phyloP scores from a whole-genome alignment of 1,284 basidiomycete genomes.

The Nidula niveotomentosa region DNA sequence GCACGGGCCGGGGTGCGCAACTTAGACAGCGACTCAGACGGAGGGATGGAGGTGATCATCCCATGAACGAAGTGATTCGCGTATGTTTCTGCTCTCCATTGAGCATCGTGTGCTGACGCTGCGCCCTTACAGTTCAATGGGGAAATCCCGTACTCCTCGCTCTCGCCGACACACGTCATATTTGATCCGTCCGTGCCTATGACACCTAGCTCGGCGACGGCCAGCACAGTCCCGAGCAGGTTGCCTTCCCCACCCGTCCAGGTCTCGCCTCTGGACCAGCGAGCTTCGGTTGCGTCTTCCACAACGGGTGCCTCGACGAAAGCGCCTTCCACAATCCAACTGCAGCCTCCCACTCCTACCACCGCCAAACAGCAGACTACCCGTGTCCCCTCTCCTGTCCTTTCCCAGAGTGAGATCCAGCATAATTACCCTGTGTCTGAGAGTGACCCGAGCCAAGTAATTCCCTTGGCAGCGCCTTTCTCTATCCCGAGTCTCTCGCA shows the following conservation, averaged over 20 bases:
- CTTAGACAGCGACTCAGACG: conserved; percentile 29
- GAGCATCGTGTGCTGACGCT: background rate
- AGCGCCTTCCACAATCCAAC: background rate
- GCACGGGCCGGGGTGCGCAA: conserved; percentile 11
- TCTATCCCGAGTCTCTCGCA: conserved; percentile 39
- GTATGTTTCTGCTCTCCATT: conserved; percentile 1
- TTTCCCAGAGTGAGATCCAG: background rate
- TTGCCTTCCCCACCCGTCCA: background rate
- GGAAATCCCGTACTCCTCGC: conserved; percentile 39
- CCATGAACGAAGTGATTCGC: conserved; percentile 46
- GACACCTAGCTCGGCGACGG: conserved; percentile 5
- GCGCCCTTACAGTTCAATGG: conserved; percentile 33
- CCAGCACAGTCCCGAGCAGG: background rate
- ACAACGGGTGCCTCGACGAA: background rate
- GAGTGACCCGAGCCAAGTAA: too few relatives aligned
- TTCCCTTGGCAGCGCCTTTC: background rate
- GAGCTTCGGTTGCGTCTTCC: background rate
- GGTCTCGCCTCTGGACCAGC: background rate
- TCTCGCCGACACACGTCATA: conserved; percentile 29
- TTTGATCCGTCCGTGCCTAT: conserved; percentile 4
- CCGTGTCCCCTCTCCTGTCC: background rate
- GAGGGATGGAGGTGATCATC: conserved; percentile 27
- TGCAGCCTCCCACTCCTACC: background rate
- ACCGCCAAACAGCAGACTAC: background rate
- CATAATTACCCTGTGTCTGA: conserved; percentile 6